These are phyloP conservation scores for Camellia granthamiana DNA, from an alignment of 148 eudicot species.

Conservation along the genomic window DNA sequence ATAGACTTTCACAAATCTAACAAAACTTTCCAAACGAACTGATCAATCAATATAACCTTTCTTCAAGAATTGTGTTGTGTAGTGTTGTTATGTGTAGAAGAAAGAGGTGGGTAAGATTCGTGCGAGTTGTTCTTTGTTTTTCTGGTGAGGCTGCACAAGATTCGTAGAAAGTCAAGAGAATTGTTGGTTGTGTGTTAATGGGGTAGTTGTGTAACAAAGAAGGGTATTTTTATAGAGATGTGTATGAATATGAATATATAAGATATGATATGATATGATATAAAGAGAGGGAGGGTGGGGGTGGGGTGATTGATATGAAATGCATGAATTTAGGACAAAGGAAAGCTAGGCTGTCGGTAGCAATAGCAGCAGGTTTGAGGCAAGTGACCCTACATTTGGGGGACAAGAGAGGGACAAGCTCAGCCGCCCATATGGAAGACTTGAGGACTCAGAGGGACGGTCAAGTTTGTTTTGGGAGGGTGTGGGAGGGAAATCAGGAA, in stretches of 20 bases:
- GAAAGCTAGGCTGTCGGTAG: slow-evolving; percentile 46
- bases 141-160: slow-evolving; percentile 3
- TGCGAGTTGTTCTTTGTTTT: slow-evolving; percentile 8
- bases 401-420: slow-evolving; percentile 51
- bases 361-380: slow-evolving; percentile 33
- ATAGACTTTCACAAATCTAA: no score
- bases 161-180: slow-evolving; percentile 1
- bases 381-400: slow-evolving; percentile 31
- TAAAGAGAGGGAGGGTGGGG: neutral
- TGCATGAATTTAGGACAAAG: slow-evolving; percentile 55
- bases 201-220: slow-evolving; percentile 9
- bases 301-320: neutral
- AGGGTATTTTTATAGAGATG: slow-evolving; percentile 8
- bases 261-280: neutral
- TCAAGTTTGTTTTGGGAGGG: slow-evolving; percentile 21
- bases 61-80: neutral
- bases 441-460: slow-evolving; percentile 17
- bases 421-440: slow-evolving; percentile 48
- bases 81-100: neutral
- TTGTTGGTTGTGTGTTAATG: slow-evolving; percentile 13
- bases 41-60: neutral
- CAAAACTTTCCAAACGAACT: neutral
- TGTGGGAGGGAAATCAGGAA: slow-evolving; percentile 20
- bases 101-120: slow-evolving; percentile 10
- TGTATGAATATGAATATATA: neutral